These are phyloP conservation scores for Teratosphaeria pseudoeucalypti DNA, from an alignment of 2,329 filamentous ascomycete species.

Conservation along the genomic window DNA sequence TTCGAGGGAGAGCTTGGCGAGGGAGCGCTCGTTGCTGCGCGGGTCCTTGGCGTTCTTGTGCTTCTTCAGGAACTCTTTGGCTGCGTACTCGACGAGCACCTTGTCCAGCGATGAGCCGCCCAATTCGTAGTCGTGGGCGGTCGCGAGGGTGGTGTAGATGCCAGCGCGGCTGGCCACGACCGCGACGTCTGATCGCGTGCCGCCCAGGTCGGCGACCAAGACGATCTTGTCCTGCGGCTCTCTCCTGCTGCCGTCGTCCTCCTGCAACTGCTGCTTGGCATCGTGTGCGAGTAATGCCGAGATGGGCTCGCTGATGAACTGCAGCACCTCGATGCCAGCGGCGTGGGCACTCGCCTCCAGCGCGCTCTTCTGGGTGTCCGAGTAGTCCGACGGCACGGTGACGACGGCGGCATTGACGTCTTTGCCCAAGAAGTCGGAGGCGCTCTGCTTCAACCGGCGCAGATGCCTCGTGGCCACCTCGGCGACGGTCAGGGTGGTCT, in stretches of 20 bases:
- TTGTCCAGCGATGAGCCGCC: conserved; percentile 78
- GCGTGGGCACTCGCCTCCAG: conserved; percentile 66
- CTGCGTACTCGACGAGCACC: conserved; percentile 88
- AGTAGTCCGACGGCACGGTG: conserved; percentile 88
- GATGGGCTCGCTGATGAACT: conserved; percentile 85
- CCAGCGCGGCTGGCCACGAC: conserved; percentile 85
- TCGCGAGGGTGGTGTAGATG: conserved; percentile 91
- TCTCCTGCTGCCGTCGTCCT: conserved; percentile 19
- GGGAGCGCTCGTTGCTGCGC: conserved; percentile 63
- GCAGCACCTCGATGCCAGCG: conserved; percentile 78
- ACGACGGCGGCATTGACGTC: conserved; percentile 90
- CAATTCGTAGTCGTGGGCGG: conserved; percentile 90
- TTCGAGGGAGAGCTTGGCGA: conserved; percentile 89
- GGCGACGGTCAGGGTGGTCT: conserved; percentile 62
- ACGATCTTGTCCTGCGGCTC: conserved; percentile 74
- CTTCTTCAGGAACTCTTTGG: conserved; percentile 98
- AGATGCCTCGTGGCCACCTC: conserved; percentile 81
- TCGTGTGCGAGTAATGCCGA: conserved; percentile 86
- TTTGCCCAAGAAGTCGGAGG: conserved; percentile 86
- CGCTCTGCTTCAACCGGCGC: conserved; percentile 67
- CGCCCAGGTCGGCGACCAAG: conserved; percentile 85
- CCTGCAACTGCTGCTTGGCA: conserved; percentile 38
- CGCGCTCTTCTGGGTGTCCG: conserved; percentile 73
- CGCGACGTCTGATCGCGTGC: conserved; percentile 82
- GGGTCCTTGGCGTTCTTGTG: conserved; percentile 67